Percentiles rank a stretch among this genome's conserved stretches.
Evolutionary conservation across 305 asterid genomes (phyloP).

Genomic region (Striga hermonthica): DNA sequence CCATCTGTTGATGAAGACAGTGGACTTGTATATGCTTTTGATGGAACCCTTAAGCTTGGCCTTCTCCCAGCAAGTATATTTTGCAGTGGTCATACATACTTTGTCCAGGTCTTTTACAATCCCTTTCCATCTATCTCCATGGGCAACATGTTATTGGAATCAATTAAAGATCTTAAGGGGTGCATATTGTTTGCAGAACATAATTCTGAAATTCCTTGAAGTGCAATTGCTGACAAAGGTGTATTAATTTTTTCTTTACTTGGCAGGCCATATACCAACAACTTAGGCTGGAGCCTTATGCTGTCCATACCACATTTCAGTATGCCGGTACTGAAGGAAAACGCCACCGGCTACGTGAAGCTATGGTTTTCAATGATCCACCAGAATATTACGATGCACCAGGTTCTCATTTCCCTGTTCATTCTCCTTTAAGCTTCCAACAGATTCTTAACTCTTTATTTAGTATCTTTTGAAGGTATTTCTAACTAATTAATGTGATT

Average conservation of each 20-base stretch:
- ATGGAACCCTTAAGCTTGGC: slow-evolving; percentile 90
- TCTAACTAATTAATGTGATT: background rate
- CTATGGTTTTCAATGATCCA: slow-evolving; percentile 83
- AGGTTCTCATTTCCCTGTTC: slow-evolving; percentile 44
- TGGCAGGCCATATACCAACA: slow-evolving; percentile 82
- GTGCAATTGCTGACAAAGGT: slow-evolving; percentile 14
- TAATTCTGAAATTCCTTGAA: slow-evolving; percentile 22
- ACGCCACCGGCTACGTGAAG: slow-evolving; percentile 97
- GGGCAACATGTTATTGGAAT: slow-evolving; percentile 18
- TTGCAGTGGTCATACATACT: slow-evolving; percentile 98
- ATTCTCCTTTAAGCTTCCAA: slow-evolving; percentile 1
- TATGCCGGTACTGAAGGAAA: slow-evolving; percentile 97
- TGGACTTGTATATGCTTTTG: slow-evolving; percentile 95
- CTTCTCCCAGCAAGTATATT: slow-evolving; percentile 95
- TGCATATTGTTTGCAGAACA: background rate
- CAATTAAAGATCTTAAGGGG: slow-evolving; percentile 10
- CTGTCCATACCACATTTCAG: slow-evolving; percentile 96
- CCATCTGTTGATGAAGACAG: slow-evolving; percentile 96
- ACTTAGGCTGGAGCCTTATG: slow-evolving; percentile 85
- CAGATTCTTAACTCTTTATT: background rate
- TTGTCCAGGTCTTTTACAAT: slow-evolving; percentile 69
- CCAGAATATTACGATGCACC: slow-evolving; percentile 82
- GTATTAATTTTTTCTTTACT: slow-evolving; percentile 28
- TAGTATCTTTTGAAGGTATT: too few relatives aligned
- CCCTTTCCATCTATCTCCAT: slow-evolving; percentile 5